Base-by-base conservation (phyloP, 2,329 filamentous ascomycete species). In the Fusarium nurragi region DNA sequence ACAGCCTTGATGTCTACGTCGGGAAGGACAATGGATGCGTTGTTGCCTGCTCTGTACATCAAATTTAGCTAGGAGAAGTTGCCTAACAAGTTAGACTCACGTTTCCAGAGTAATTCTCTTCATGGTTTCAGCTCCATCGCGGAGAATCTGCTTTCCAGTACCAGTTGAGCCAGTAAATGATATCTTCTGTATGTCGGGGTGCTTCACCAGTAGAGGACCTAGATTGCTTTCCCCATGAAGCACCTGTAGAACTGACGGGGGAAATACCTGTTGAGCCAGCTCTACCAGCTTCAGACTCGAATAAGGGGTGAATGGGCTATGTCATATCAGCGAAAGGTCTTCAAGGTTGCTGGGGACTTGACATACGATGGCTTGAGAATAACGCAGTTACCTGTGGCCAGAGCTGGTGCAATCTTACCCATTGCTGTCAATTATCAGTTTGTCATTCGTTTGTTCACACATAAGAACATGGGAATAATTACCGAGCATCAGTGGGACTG, bases 341-440 rank as follows among this genome's bases (percentile, higher is more conserved):
- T 13, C 6, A 22, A 10, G 1, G 9, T 4, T 9, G 8, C 3
- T 13, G 8, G 7, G 13, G 6, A 10, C n/a, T n/a, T 8, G 22
- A n/a, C 16, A 2, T 23, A 53, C 50, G 50, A 48, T 18, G 50
- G 50, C 23, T 53, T 53, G 13, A 53, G 50, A 4, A 53, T 39
- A 28, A 39, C 41, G 7, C 50, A 53, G 34, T 53, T 53, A 2
- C 50, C 50, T 3, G 50, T 32, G 5, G 50, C 50, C 21, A 53
- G 25, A 39, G 50, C 50, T n/a, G 50, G 41, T 10, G 50, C 50
- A 4, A 53, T 53, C 36, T 53, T 53, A 12, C 50, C 50, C 19
- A 53, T 38, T 13, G 50, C 50, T 47, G 13, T 6, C 7, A 18
- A 3, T 11, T 4, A 12, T 46, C 7, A 46, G 28, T 18, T 16